Evolutionary conservation across 495 filamentous ascomycete genomes (phyloP), one percentile per base, ranked within the genome.

Genomic region (Haplographium delicatum): DNA sequence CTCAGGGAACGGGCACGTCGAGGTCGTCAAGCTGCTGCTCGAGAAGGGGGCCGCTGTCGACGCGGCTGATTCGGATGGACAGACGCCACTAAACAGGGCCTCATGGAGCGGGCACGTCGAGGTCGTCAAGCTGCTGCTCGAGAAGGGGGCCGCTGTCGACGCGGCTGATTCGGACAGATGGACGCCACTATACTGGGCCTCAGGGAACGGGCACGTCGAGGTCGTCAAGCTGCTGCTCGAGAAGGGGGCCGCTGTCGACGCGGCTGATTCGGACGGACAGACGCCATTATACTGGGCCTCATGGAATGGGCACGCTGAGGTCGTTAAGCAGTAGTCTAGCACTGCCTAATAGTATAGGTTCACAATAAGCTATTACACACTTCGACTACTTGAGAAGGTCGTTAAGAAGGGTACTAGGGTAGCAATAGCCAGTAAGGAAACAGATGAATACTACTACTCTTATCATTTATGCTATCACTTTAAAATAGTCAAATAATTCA

Each of bases 141-240:
- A 23, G 26, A 34, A 19, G 16, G 35, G 35, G 9, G 35, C 35
- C 35, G 35, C n/a, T n/a, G n/a, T n/a, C 35, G 46, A 27, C 46
- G 46, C 24, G 11, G 46, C 28, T 33, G 13, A 30, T 39, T n/a
- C n/a, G n/a, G 24, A 26, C 11, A 11, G 27, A 50, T 5, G 22
- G 46, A 50, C 46, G 15, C 33, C 34, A 16, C 46, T 50, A 5
- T 43, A 8, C 8, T 5, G 18, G 46, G 46, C 46, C 13, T 37
- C 46, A n/a, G 7, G 6, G 5, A 26, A 19, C 13, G 46, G 46
- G 46, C 34, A 41, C 34, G 34, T 33, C 8, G 46, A 5, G 6
- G 46, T 50, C 6, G 46, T 50, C 39, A 33, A 30, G 39, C 41
- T 27, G 42, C 48, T 51, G 18, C 41, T 51, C 24, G 48, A 23